These are phyloP conservation scores for Phytophthora hibernalis DNA, from an alignment of 352 stramenopile genomes.

Conservation along the genomic window DNA sequence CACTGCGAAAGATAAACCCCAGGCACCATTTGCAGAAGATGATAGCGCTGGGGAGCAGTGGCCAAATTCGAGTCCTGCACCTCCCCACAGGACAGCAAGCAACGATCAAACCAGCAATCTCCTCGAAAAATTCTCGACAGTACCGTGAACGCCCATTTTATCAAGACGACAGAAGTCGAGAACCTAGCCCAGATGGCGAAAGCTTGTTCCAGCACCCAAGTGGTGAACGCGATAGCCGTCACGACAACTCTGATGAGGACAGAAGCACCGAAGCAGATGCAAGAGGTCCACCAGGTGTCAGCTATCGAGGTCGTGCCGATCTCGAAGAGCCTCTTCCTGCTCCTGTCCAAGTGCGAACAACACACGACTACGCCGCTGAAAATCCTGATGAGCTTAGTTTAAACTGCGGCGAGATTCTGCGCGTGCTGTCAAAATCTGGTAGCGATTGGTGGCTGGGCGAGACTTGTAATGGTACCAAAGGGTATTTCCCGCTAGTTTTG, in stretches of 20 bases:
- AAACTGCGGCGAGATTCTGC: conserved; percentile 56
- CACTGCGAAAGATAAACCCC: neutral
- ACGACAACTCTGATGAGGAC: neutral
- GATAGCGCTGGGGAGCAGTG: conserved; percentile 8
- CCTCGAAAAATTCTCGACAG: conserved; percentile 42
- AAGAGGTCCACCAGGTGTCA: neutral
- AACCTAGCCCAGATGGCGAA: neutral
- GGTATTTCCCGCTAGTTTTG: conserved; percentile 66
- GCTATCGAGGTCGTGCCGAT: conserved; percentile 1
- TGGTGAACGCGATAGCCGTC: neutral
- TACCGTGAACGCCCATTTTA: conserved; percentile 40
- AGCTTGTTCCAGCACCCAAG: neutral
- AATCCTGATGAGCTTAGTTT: conserved; percentile 64
- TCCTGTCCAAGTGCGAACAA: conserved; percentile 12
- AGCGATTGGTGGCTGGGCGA: conserved; percentile 73
- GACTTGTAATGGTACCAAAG: conserved; percentile 61
- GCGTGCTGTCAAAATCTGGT: conserved; percentile 54
- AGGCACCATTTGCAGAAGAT: neutral
- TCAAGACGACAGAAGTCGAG: conserved; percentile 8
- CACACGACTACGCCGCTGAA: conserved; percentile 16
- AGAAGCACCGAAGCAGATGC: neutral
- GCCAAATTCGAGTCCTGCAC: conserved; percentile 18
- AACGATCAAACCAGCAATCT: conserved; percentile 30
- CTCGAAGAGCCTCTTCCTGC: neutral
- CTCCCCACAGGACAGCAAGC: conserved; percentile 23